Base-by-base conservation (phyloP, 2,329 filamentous ascomycete species). In the Botrytis paeoniae region DNA sequence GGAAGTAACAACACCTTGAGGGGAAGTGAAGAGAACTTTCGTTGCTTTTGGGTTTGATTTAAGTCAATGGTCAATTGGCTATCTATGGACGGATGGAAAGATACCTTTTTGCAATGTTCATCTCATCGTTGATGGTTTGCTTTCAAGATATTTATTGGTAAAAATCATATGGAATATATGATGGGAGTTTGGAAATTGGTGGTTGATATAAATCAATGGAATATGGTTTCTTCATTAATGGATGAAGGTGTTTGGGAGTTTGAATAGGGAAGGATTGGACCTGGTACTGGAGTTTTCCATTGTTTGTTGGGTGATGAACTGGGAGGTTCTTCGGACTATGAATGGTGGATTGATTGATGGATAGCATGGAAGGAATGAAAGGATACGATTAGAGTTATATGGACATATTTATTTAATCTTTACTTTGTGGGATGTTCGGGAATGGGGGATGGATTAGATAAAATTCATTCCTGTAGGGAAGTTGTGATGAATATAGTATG, bases 71-170 rank as follows among this genome's bases (percentile, higher is more conserved):
- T 22, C 45, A n/a, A n/a, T 35, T 61, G 59, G 59, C 37, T 25
- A 9, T 61, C n/a, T n/a, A 70, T 62, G 48, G 68, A 70, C 29
- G 68, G 68, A 32, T 35, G 41, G 64, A 51, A 35, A 66, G 64
- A 51, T 68, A 63, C 37, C 60, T 29, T 41, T 62, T 63, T 63
- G 60, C 60, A 39, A 41, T 61, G 59, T 39, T 61, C 37, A n/a
- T 61, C 37, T 61, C 37, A n/a, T 61, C 37, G 22, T 37, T 61
- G 35, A 39, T 39, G 14, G 59, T 16, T 39, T 39, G 16, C 35
- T 37, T 8, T 14, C 35, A 18, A 39, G 22, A 25, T 7, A 16
- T n/a, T 8, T 25, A 25, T 25, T 25, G 6, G 18, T 1, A 39
- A 39, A 39, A 3, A 61, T 61, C 35, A 39, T 18, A 61, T 39